These are phyloP conservation scores for Theobroma grandiflorum DNA, from an alignment of 441 rosid species.

Conservation along the genomic window DNA sequence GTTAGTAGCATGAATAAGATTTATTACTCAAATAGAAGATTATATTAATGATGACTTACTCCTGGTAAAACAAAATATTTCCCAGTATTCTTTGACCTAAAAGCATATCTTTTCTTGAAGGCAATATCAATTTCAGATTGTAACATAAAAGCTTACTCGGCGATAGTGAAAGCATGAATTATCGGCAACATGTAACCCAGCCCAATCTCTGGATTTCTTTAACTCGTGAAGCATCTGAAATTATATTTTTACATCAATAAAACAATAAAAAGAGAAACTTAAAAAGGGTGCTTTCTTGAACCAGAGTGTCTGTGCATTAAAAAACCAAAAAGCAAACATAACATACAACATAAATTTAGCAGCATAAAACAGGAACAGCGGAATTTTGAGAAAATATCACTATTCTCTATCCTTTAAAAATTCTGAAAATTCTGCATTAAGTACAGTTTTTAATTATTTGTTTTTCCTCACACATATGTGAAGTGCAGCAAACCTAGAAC, in stretches of 20 bases:
- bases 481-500: slow-evolving; percentile 14
- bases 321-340: slow-evolving; percentile 30
- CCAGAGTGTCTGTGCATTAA: not conserved
- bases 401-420: not conserved
- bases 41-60: not conserved
- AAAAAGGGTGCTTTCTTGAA: slow-evolving; percentile 1
- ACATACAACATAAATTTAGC: slow-evolving; percentile 5
- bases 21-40: not conserved
- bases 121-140: slow-evolving; percentile 18
- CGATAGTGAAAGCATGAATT: slow-evolving; percentile 94
- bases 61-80: not conserved
- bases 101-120: slow-evolving; percentile 20
- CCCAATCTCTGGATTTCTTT: slow-evolving; percentile 78
- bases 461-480: not conserved
- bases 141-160: slow-evolving; percentile 56
- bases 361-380: not conserved
- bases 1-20: not conserved
- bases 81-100: slow-evolving; percentile 20
- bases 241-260: slow-evolving; percentile 22
- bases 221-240: slow-evolving; percentile 75
- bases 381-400: slow-evolving; percentile 6
- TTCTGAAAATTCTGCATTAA: not conserved
- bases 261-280: slow-evolving; percentile 26
- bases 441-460: not conserved
- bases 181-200: slow-evolving; percentile 82